A percentile compares a stretch with the other conserved stretches of the same genome.
Conservation (phyloP, 345 rosid species). For the Euphorbia lathyris region DNA sequence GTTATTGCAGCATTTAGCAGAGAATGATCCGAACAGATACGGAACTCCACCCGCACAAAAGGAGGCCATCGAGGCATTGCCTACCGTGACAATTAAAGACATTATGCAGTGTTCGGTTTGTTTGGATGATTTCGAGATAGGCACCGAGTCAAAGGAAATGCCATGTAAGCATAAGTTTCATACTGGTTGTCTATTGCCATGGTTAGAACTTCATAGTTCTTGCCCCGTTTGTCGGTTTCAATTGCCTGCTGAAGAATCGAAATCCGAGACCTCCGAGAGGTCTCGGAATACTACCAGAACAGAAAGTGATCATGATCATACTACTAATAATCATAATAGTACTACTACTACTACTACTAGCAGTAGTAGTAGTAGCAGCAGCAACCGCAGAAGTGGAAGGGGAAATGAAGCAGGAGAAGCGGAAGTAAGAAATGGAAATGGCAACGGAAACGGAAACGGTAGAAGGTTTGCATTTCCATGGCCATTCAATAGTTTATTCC, state of each 20-base stretch:
- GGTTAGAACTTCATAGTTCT: conserved; percentile 93
- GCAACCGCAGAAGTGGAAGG: conserved; percentile 1
- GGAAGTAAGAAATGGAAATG: conserved; percentile 49
- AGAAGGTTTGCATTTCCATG: conserved; percentile 75
- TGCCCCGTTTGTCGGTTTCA: conserved; percentile 86
- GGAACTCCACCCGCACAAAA: conserved; percentile 87
- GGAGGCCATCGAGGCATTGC: conserved; percentile 67
- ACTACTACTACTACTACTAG: conserved; percentile 15
- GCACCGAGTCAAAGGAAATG: conserved; percentile 69
- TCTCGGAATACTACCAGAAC: conserved; percentile 26
- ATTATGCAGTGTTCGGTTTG: conserved; percentile 69
- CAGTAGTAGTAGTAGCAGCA: background rate
- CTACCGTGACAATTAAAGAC: conserved; percentile 45
- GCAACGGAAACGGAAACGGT: conserved; percentile 50
- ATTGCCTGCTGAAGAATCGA: conserved; percentile 67
- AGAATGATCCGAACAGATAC: conserved; percentile 62
- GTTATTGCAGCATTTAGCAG: conserved; percentile 76
- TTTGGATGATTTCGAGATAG: conserved; percentile 75
- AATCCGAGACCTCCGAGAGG: conserved; percentile 48
- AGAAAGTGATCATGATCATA: conserved; percentile 22
- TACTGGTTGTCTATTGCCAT: conserved; percentile 62
- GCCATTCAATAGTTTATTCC: conserved; percentile 79
- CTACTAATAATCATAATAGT: background rate
- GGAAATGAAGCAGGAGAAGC: conserved; percentile 43
- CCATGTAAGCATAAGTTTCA: conserved; percentile 93